Percentiles rank a stretch among this genome's conserved stretches.
Conservation (phyloP, 1,284 basidiomycete genomes). For the Puccinia horiana region DNA sequence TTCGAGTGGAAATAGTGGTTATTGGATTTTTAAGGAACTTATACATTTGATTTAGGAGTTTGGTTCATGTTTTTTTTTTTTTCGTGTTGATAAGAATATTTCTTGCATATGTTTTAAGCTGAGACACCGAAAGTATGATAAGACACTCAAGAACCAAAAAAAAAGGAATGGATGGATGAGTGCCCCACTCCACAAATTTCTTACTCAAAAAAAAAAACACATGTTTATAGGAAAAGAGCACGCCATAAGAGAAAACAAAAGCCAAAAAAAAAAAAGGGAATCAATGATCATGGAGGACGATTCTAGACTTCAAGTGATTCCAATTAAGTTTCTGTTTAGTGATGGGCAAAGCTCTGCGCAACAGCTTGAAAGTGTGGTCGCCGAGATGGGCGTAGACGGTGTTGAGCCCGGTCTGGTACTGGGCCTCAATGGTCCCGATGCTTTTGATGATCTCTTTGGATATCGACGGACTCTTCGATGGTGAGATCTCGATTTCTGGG, state of each 20-base stretch:
- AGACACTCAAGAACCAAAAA: too few relatives aligned
- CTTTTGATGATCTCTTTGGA: slow-evolving; percentile 1
- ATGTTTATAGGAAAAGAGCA: too few relatives aligned
- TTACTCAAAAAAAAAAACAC: too few relatives aligned
- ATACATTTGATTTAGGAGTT: too few relatives aligned
- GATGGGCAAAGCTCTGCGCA: slow-evolving; percentile 81
- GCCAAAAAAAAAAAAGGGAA: background rate
- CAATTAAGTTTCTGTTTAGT: slow-evolving; percentile 91
- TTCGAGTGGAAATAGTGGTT: too few relatives aligned
- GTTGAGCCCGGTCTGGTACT: slow-evolving; percentile 11
- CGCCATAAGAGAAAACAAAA: background rate
- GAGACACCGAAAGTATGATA: too few relatives aligned
- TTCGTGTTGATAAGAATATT: too few relatives aligned
- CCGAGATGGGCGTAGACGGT: slow-evolving; percentile 21
- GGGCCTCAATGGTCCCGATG: slow-evolving; percentile 2
- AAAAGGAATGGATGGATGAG: too few relatives aligned
- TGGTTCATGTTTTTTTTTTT: too few relatives aligned
- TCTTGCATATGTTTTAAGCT: too few relatives aligned
- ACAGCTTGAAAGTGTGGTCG: slow-evolving; percentile 59
- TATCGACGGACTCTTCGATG: background rate
- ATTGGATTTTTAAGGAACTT: too few relatives aligned
- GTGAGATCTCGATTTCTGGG: background rate
- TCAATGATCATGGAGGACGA: slow-evolving; percentile 37
- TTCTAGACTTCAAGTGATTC: slow-evolving; percentile 70
- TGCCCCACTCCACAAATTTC: too few relatives aligned